Conservation (phyloP, 345 rosid species). For the Citrus medica region DNA sequence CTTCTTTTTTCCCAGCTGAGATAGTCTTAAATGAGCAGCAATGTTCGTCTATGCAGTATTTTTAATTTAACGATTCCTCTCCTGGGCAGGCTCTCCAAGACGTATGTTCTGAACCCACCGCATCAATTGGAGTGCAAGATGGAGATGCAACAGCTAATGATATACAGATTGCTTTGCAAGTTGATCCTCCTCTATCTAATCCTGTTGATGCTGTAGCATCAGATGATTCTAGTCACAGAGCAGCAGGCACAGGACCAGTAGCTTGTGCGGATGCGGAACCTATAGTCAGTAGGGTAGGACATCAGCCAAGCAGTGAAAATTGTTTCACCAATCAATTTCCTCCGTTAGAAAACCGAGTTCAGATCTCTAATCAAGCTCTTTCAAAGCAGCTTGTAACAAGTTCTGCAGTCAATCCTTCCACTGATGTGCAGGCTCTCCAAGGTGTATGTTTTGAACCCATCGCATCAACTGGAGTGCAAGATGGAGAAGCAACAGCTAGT, state of each 20-base stretch:
- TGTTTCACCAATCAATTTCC: not conserved
- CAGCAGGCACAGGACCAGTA: slow-evolving; percentile 2
- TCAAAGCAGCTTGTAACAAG: slow-evolving; percentile 16
- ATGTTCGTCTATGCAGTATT: not conserved
- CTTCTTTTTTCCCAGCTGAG: not conserved
- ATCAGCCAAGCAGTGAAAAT: slow-evolving; percentile 17
- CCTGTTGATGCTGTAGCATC: slow-evolving; percentile 8
- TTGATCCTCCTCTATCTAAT: slow-evolving; percentile 9
- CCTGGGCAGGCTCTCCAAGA: slow-evolving; percentile 29
- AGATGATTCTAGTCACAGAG: not conserved
- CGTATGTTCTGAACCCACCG: slow-evolving; percentile 22
- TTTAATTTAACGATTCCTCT: not conserved
- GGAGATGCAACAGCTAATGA: slow-evolving; percentile 25
- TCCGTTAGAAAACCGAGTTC: slow-evolving; percentile 16
- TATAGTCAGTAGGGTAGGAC: slow-evolving; percentile 15
- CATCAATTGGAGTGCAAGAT: slow-evolving; percentile 30
- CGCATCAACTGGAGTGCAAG: slow-evolving; percentile 30
- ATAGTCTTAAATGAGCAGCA: not conserved
- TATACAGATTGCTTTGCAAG: slow-evolving; percentile 21
- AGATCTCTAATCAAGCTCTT: slow-evolving; percentile 14
- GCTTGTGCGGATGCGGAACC: slow-evolving; percentile 15
- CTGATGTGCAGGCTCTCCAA: slow-evolving; percentile 24
- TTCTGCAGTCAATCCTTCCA: slow-evolving; percentile 4
- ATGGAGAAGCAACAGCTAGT: slow-evolving; percentile 22
- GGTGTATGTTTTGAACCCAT: slow-evolving; percentile 25